These are phyloP conservation scores for Tolypocladium ophioglossoides DNA, from an alignment of 2,329 filamentous ascomycete species.

Conservation along the genomic window DNA sequence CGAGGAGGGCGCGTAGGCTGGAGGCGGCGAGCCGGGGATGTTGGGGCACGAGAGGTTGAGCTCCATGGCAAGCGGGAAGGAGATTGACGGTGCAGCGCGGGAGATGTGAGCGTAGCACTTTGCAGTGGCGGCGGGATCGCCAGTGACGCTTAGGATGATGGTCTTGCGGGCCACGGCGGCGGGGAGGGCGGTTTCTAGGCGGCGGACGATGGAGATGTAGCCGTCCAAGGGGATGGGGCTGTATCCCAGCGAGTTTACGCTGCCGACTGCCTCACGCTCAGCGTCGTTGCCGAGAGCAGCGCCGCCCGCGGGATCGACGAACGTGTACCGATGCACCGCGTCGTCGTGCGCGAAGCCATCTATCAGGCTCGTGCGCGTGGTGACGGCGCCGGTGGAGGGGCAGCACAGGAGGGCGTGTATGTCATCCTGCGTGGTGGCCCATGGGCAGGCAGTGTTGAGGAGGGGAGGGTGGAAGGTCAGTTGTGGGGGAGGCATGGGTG, in stretches of 20 bases:
- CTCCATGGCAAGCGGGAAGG: conserved; percentile 54
- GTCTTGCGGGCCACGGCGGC: conserved; percentile 32
- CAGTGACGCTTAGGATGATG: conserved; percentile 63
- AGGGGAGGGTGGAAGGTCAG: conserved; percentile 52
- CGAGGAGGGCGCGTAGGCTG: conserved; percentile 49
- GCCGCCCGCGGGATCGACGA: conserved; percentile 41
- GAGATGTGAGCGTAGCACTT: conserved; percentile 43
- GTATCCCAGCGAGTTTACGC: conserved; percentile 65
- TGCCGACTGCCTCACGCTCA: conserved; percentile 21
- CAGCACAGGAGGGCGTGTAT: conserved; percentile 50
- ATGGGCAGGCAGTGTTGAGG: conserved; percentile 66
- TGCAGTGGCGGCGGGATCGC: conserved; percentile 44
- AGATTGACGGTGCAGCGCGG: conserved; percentile 22
- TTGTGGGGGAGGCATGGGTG: conserved; percentile 5
- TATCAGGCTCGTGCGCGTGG: conserved; percentile 59
- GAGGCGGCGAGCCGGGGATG: conserved; percentile 56
- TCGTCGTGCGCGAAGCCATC: conserved; percentile 54
- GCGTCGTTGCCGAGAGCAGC: background rate
- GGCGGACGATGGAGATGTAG: conserved; percentile 48
- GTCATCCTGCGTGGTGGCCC: conserved; percentile 57
- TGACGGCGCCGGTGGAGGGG: conserved; percentile 59
- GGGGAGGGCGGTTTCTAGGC: conserved; percentile 24
- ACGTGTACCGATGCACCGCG: conserved; percentile 50
- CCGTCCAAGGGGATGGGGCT: conserved; percentile 49
- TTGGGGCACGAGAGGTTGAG: conserved; percentile 74